Conservation (phyloP, 768 basidiomycete species). For the Terana coerulea region DNA sequence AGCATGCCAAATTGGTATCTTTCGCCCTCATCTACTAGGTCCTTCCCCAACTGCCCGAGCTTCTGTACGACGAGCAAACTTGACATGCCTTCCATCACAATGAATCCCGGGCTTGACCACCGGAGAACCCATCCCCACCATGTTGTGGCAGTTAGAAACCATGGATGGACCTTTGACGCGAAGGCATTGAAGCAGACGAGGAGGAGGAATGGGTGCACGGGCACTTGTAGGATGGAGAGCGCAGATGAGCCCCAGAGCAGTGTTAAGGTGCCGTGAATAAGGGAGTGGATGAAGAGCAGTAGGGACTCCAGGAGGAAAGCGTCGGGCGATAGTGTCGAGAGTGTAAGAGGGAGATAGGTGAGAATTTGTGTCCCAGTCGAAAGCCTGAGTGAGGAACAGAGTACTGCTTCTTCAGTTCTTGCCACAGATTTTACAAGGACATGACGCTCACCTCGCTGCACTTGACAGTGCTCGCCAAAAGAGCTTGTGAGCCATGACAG, state of each 20-base stretch:
- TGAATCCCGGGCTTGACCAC: constrained; percentile 73
- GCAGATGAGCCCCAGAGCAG: constrained; percentile 68
- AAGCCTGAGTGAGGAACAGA: constrained; percentile 41
- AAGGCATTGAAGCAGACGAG: constrained; percentile 86
- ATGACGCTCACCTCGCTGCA: constrained; percentile 15
- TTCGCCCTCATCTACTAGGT: constrained; percentile 69
- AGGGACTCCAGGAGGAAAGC: constrained; percentile 83
- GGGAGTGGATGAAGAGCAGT: constrained; percentile 68
- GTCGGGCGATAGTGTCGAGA: constrained; percentile 74
- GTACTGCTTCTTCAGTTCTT: constrained; percentile 10
- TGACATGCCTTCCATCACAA: constrained; percentile 80
- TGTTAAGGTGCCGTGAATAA: constrained; percentile 79
- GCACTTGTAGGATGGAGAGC: constrained; percentile 76
- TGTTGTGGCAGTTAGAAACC: constrained; percentile 50
- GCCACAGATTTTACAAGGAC: background rate
- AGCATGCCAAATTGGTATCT: constrained; percentile 46
- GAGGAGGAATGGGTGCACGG: constrained; percentile 83
- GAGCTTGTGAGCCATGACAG: constrained; percentile 16
- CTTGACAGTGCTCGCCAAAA: constrained; percentile 19
- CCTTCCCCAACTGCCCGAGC: constrained; percentile 73
- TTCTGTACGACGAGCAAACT: constrained; percentile 81
- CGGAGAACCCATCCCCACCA: constrained; percentile 75
- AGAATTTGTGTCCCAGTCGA: constrained; percentile 79
- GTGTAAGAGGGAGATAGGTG: constrained; percentile 78
- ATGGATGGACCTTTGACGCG: constrained; percentile 58